Evolutionary conservation across 805 yeast genomes (phyloP), one percentile per base, ranked within the genome.

Genomic region (Isabelozyma gotoi): DNA sequence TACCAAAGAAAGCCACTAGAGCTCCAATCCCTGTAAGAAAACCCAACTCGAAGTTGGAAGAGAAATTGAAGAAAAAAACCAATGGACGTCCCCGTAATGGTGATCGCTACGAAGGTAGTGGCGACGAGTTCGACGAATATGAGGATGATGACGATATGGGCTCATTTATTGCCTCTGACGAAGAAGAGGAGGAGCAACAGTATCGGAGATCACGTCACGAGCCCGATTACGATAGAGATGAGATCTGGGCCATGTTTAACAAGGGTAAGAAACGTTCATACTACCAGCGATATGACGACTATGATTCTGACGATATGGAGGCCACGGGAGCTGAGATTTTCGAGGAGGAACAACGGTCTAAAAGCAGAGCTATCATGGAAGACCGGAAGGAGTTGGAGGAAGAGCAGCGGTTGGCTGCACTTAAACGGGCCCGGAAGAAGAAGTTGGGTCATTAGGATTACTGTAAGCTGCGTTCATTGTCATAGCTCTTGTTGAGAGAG

Each of bases 281-380:
- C 35, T 74, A 71, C 47, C 59, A 68, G 19, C 63, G 65, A 31
- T 78, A 74, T 42, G 75, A 77, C 46, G 62, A 56, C 33, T 60
- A 62, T 41, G 67, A 67, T 6, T 78, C 77, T 24, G 82, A 76
- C 45, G 89, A 88, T 55, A 92, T 94, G 97, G 98, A 92, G 59
- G 97, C 97, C 2, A 85, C 94, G 1, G 97, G 97, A 19, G 83
- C 83, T 19, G 97, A 92, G 49, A 81, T 94, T 18, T 67, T 89
- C 34, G 87, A 80, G 44, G 99, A 92, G 56, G 99, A 92, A 63
- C 78, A 71, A 47, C 57, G 77, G 27, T 84, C 96, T 10, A 71
- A 81, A 31, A 74, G 75, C 39, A 76, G 74, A 42, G 99, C 96
- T 0, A 76, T 78, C 51, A 49, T 74, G 33, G 99, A 94, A 59